Evolutionary conservation across 805 yeast genomes (phyloP), one percentile per base, ranked within the genome.

Genomic region (Suhomyces sp.): DNA sequence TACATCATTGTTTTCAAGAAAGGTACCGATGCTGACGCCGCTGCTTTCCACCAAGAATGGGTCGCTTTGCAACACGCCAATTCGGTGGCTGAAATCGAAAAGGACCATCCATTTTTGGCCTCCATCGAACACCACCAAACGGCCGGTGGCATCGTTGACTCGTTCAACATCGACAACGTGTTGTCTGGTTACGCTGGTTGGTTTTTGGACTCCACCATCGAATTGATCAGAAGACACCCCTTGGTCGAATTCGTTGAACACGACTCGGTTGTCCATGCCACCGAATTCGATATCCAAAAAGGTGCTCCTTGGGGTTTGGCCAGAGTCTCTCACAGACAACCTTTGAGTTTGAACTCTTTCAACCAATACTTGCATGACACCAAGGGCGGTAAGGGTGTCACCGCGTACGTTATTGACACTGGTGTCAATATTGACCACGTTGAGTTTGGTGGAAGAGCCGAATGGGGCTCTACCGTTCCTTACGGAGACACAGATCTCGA

Each of bases 241-340:
- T 74, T 76, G 46, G 84, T 90, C 44, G 82, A 82, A 48, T 84
- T 81, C 66, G 86, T 90, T 55, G 97, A 90, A 75, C 72, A 76
- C 63, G 96, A 90, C 66, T 85, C 92, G 1, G 70, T 77, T 56
- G 96, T 90, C 51, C 73, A 77, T 56, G 83, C 90, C 27, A 75
- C 73, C 49, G 86, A 83, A 60, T 79, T 84, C 49, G 81, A 84
- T 56, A 79, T 82, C 55, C 94, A 90, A 74, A 80, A 81, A 58
- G 91, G 91, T 57, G 92, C 96, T 27, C 96, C 97, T 46, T 91
- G 97, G 97, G 97, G 97, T 63, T 80, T 91, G 57, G 88, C 96
- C 24, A 83, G 97, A 78, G 83, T 91, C 55, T 88, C 96, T 24
- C 96, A 90, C 74, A 82, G 92, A 71, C 82, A 84, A 53, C 78